Evolutionary conservation across 352 stramenopile species (phyloP), one percentile per base, ranked within the genome.

Genomic region (Pythium coloratum): DNA sequence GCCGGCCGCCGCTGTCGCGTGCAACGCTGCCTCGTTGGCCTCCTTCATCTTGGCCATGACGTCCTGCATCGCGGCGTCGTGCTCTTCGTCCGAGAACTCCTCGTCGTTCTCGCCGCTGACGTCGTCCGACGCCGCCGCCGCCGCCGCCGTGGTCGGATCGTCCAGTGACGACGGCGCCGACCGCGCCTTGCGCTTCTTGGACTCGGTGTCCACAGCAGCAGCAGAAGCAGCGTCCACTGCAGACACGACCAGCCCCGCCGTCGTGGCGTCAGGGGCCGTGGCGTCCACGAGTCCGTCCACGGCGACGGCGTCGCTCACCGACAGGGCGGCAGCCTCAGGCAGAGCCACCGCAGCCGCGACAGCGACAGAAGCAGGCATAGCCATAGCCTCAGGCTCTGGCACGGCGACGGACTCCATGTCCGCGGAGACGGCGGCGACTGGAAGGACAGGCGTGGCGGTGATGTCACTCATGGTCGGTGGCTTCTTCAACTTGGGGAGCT

Each of bases 21-120:
- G 67, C 33, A 74, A 62, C 40, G 58, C 58, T 0, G 67, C 67
- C 2, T 74, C 67, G 42, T 69, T 74, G 4, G 67, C 67, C 38
- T 74, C 67, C 58, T 74, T 74, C 62, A 92, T 89, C 68, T 84
- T 89, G 53, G 81, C 80, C 75, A 90, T 88, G 6, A 90, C 82
- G 28, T 64, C 69, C 30, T 69, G 59, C 69, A 76, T 84, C 32
- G 86, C 82, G 7, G 76, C 77, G 24, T 85, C 77, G 58, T 75
- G 70, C 30, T 90, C 80, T 36, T 88, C 78, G 24, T 89, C 76
- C 13, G 76, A 81, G 51, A 77, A 78, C 54, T 81, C 76, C 16
- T 76, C 66, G 49, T 83, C 74, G 28, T 86, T 69, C n/a, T 71
- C 61, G 10, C 55, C 63, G 24, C 38, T 53, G 7, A 73, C 75